phyloP scores from a whole-genome alignment of 352 stramenopile genomes.

The Phytopythium oedochilum region DNA sequence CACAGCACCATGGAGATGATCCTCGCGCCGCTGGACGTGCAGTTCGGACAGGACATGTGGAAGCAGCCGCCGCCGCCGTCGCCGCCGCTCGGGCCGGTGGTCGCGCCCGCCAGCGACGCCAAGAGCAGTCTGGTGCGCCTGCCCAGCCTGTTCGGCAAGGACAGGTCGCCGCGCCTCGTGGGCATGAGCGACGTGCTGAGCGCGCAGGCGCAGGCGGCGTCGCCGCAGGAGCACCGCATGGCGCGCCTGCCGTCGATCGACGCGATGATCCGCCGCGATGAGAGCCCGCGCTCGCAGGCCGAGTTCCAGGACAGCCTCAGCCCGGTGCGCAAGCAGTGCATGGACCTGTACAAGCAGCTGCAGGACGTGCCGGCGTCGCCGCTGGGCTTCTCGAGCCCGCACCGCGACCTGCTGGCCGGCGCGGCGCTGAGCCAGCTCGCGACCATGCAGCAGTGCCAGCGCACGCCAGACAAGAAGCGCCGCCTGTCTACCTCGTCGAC shows the following conservation, averaged over 20 bases:
- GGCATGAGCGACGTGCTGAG: slow-evolving; percentile 68
- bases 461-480: slow-evolving; percentile 13
- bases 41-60: slow-evolving; percentile 26
- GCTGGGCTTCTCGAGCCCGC: slow-evolving; percentile 12
- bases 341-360: slow-evolving; percentile 61
- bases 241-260: slow-evolving; percentile 59
- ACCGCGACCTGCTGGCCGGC: slow-evolving; percentile 34
- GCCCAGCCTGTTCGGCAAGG: slow-evolving; percentile 46
- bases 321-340: slow-evolving; percentile 55
- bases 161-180: slow-evolving; percentile 46
- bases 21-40: slow-evolving; percentile 53
- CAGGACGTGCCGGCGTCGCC: slow-evolving; percentile 21
- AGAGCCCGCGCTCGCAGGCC: slow-evolving; percentile 14
- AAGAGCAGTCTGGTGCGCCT: slow-evolving; percentile 38
- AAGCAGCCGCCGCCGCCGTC: slow-evolving; percentile 19
- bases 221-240: slow-evolving; percentile 31
- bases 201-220: slow-evolving; percentile 11
- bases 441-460: not conserved
- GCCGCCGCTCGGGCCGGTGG: slow-evolving; percentile 4
- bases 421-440: slow-evolving; percentile 42
- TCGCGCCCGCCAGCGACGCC: slow-evolving; percentile 7
- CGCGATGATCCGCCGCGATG: slow-evolving; percentile 59
- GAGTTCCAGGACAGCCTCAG: slow-evolving; percentile 27
- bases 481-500: slow-evolving; percentile 10
- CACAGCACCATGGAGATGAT: slow-evolving; percentile 51